Percentiles rank a stretch among this genome's conserved stretches.
Conservation (phyloP, 768 basidiomycete genomes). For the Collybia sordida region DNA sequence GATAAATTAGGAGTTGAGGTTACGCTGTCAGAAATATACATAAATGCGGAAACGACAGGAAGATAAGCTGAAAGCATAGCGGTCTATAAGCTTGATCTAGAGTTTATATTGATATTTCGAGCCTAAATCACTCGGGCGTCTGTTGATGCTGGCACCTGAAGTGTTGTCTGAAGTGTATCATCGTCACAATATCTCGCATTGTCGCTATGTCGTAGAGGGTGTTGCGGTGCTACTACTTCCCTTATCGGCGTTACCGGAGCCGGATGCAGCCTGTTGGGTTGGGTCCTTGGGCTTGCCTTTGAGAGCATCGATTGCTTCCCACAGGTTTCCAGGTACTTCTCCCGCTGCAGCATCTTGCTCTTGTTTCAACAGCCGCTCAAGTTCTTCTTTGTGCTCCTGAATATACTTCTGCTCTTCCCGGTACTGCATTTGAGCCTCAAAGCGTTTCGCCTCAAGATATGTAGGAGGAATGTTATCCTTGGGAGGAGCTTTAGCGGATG, state of each 20-base stretch:
- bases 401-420: constrained; percentile 51
- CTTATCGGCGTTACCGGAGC: neutral
- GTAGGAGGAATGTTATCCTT: constrained; percentile 40
- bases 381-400: constrained; percentile 41
- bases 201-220: neutral
- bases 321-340: constrained; percentile 45
- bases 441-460: constrained; percentile 53
- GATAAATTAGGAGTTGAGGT: too few relatives aligned
- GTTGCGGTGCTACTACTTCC: neutral
- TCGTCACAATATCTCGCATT: too few relatives aligned
- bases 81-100: too few relatives aligned
- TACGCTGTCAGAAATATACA: too few relatives aligned
- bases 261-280: neutral
- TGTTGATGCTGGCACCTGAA: too few relatives aligned
- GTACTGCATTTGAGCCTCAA: constrained; percentile 51
- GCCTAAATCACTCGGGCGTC: too few relatives aligned
- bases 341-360: constrained; percentile 42
- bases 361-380: constrained; percentile 38
- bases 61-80: too few relatives aligned
- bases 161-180: too few relatives aligned
- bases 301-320: constrained; percentile 42
- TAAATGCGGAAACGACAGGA: too few relatives aligned
- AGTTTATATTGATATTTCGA: too few relatives aligned
- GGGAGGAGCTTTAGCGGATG: constrained; percentile 10
- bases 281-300: constrained; percentile 12